Conservation (phyloP, 2,329 filamentous ascomycete species). For the Ophiobolus disseminans region DNA sequence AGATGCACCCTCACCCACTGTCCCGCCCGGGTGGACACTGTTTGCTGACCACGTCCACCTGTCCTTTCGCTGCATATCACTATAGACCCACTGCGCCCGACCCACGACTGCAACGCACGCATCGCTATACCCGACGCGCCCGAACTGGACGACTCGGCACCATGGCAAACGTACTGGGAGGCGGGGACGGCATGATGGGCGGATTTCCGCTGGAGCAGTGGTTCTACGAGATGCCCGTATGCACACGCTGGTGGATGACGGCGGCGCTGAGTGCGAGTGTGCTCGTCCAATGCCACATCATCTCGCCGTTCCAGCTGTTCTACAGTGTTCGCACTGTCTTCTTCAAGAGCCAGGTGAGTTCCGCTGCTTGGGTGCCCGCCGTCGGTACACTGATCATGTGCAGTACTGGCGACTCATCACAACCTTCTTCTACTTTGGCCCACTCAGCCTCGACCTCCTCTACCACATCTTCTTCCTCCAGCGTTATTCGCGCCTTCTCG, state of each 20-base stretch:
- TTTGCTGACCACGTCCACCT: conserved; percentile 12
- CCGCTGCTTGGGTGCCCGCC: neutral
- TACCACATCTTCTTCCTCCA: conserved; percentile 99
- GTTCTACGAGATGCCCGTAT: conserved; percentile 99
- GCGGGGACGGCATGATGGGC: conserved; percentile 52
- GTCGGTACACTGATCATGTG: conserved; percentile 5
- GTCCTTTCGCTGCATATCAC: conserved; percentile 10
- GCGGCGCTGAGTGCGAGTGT: conserved; percentile 87
- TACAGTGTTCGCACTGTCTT: conserved; percentile 95
- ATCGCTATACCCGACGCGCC: neutral
- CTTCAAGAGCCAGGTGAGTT: conserved; percentile 81
- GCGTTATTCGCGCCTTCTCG: conserved; percentile 91
- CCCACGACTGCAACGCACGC: neutral
- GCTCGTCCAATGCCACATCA: conserved; percentile 89
- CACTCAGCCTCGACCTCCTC: conserved; percentile 88
- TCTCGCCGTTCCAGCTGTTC: conserved; percentile 94
- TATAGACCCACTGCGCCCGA: neutral
- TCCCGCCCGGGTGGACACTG: neutral
- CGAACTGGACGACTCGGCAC: conserved; percentile 7
- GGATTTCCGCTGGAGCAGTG: conserved; percentile 89
- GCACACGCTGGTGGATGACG: conserved; percentile 96
- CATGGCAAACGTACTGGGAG: conserved; percentile 56
- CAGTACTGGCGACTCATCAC: conserved; percentile 97
- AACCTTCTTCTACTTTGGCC: conserved; percentile 97
- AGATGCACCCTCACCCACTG: conserved; percentile 3